These are phyloP conservation scores for Dactylellina cionopaga DNA, from an alignment of 2,329 filamentous ascomycete species.

Conservation along the genomic window DNA sequence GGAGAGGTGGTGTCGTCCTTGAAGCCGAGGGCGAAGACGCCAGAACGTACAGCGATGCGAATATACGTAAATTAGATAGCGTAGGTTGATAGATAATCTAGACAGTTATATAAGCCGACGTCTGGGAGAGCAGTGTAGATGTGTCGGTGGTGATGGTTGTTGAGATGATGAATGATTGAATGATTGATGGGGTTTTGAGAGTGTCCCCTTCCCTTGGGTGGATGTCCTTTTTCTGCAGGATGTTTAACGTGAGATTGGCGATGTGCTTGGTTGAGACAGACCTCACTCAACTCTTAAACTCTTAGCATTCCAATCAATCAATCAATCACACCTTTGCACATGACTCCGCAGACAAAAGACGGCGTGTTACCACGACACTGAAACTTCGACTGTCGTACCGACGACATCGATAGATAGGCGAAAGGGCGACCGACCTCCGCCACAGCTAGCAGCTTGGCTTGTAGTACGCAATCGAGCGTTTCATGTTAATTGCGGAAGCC, in stretches of 20 bases:
- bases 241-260: conserved; percentile 21
- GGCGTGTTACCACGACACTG: too few species aligned
- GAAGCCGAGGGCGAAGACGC: background rate
- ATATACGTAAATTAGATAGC: too few species aligned
- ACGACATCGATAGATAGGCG: conserved; percentile 11
- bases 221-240: conserved; percentile 22
- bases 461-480: conserved; percentile 44
- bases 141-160: background rate
- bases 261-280: conserved; percentile 22
- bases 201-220: conserved; percentile 15
- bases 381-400: background rate
- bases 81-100: too few species aligned
- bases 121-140: background rate
- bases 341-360: background rate
- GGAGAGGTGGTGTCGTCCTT: conserved; percentile 13
- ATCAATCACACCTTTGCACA: too few species aligned
- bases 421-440: conserved; percentile 1
- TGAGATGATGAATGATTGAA: conserved; percentile 15
- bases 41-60: background rate
- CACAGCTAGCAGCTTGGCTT: background rate
- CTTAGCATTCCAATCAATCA: background rate
- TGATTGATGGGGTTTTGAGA: too few species aligned
- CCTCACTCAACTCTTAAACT: background rate
- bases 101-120: conserved; percentile 6
- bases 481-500: conserved; percentile 36